Conservation (phyloP, 208 protist genomes). For the Jaenimonas drosophilae region DNA sequence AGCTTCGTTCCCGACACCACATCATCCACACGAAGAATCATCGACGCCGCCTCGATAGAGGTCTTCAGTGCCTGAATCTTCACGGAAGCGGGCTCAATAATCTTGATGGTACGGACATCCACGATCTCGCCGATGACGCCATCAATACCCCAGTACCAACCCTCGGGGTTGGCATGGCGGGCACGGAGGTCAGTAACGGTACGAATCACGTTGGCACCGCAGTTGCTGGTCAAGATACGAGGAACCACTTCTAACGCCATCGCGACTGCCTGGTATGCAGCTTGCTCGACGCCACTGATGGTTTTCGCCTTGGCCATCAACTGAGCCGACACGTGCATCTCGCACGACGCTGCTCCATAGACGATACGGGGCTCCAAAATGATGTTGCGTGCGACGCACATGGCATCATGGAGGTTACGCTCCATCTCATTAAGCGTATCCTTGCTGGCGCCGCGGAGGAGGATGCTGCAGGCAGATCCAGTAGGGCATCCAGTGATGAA, state of each 20-base stretch:
- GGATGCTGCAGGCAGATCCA: constrained; percentile 98
- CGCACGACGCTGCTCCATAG: constrained; percentile 97
- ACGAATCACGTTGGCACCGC: constrained; percentile 97
- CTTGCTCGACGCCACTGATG: constrained; percentile 95
- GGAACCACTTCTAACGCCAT: constrained; percentile 94
- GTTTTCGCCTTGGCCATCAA: constrained; percentile 93
- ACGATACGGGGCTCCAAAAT: constrained; percentile 96
- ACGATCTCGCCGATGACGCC: constrained; percentile 92
- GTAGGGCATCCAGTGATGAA: constrained; percentile 98
- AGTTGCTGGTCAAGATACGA: constrained; percentile 99
- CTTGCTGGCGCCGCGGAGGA: constrained; percentile 99
- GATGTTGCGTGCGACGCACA: constrained; percentile 98
- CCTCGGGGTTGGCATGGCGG: constrained; percentile 83
- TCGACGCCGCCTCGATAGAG: constrained; percentile 96
- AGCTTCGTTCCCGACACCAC: constrained; percentile 96
- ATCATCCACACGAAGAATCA: constrained; percentile 99
- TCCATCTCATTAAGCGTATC: constrained; percentile 99
- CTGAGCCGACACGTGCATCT: constrained; percentile 93
- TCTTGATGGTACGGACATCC: constrained; percentile 93
- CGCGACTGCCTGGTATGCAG: constrained; percentile 95
- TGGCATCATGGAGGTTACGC: constrained; percentile 98
- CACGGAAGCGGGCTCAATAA: constrained; percentile 98
- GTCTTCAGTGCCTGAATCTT: constrained; percentile 99
- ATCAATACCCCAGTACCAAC: constrained; percentile 96
- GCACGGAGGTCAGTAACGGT: constrained; percentile 97